Percentiles rank a stretch among this genome's conserved stretches.
These are phyloP conservation scores for Cordyceps pruinosa DNA, from an alignment of 2,329 filamentous ascomycete genomes.

Conservation along the genomic window DNA sequence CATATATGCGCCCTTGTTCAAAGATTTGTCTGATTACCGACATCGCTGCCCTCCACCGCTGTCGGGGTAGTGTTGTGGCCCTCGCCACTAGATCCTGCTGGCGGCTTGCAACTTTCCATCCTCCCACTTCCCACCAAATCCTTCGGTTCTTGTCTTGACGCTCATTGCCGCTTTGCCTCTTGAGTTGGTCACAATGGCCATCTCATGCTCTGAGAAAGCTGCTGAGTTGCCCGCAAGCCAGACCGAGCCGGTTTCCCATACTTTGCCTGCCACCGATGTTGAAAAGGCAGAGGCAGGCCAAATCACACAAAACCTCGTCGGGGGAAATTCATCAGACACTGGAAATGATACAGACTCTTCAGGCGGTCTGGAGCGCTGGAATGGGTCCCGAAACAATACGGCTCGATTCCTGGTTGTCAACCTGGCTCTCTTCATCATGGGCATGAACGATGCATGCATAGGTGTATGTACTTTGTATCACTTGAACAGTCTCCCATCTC, in stretches of 20 bases:
- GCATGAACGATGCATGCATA: constrained; percentile 60
- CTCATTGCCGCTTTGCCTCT: not conserved
- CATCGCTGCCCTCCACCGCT: not conserved
- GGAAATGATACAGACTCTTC: constrained; percentile 1
- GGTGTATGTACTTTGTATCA: constrained; percentile 39
- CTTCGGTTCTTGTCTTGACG: not conserved
- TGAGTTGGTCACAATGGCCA: not conserved
- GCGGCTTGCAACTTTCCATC: not conserved
- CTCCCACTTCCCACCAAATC: not conserved
- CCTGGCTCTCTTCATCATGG: constrained; percentile 57
- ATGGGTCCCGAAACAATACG: constrained; percentile 50
- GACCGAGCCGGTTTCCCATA: not conserved
- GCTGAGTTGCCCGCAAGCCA: not conserved
- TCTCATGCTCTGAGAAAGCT: not conserved
- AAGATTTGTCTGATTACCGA: not conserved
- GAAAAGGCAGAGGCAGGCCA: not conserved
- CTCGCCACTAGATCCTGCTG: not conserved
- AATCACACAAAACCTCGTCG: constrained; percentile 6
- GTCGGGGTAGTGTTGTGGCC: not conserved
- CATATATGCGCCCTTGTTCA: not conserved
- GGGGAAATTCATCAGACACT: not conserved
- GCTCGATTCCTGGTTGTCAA: constrained; percentile 53
- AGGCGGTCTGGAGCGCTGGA: constrained; percentile 49
- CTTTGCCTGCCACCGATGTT: not conserved
- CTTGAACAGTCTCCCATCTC: too few species aligned